Conservation (phyloP, 805 yeast genomes). For the Candida coquimbonensis region DNA sequence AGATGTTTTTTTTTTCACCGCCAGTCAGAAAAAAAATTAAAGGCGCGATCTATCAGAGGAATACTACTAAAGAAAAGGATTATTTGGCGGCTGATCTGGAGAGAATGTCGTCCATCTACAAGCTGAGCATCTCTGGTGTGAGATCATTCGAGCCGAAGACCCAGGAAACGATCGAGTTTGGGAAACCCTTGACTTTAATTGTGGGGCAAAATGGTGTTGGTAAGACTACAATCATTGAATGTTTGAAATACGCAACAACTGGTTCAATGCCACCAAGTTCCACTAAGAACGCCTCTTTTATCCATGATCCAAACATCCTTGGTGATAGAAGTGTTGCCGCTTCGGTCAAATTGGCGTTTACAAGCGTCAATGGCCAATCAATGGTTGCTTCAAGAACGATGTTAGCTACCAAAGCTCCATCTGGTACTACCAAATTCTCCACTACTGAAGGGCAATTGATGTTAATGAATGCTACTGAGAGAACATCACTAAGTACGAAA, state of each 20-base stretch:
- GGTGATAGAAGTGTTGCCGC: slow-evolving; percentile 77
- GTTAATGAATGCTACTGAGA: slow-evolving; percentile 56
- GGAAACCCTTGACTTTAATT: slow-evolving; percentile 83
- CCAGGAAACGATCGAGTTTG: slow-evolving; percentile 82
- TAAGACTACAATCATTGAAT: slow-evolving; percentile 92
- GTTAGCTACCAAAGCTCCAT: slow-evolving; percentile 58
- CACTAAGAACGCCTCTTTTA: slow-evolving; percentile 84
- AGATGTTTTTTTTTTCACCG: neutral
- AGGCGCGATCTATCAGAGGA: too few species aligned
- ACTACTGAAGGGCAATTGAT: slow-evolving; percentile 86
- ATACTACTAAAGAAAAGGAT: too few species aligned
- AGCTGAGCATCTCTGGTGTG: slow-evolving; percentile 77
- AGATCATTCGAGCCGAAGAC: slow-evolving; percentile 85
- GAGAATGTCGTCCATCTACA: slow-evolving; percentile 5
- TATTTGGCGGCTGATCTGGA: neutral
- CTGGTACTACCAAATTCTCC: slow-evolving; percentile 65
- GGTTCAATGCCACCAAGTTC: slow-evolving; percentile 95
- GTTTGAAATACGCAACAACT: slow-evolving; percentile 88
- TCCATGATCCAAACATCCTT: slow-evolving; percentile 82
- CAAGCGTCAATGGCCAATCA: slow-evolving; percentile 59
- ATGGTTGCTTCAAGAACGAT: slow-evolving; percentile 86
- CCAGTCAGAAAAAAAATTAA: too few species aligned
- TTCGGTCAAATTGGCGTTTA: slow-evolving; percentile 83
- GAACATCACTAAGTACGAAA: slow-evolving; percentile 71
- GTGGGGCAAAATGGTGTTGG: slow-evolving; percentile 98